phyloP scores from a whole-genome alignment of 1,284 basidiomycete genomes.

The Pseudozyma pruni region DNA sequence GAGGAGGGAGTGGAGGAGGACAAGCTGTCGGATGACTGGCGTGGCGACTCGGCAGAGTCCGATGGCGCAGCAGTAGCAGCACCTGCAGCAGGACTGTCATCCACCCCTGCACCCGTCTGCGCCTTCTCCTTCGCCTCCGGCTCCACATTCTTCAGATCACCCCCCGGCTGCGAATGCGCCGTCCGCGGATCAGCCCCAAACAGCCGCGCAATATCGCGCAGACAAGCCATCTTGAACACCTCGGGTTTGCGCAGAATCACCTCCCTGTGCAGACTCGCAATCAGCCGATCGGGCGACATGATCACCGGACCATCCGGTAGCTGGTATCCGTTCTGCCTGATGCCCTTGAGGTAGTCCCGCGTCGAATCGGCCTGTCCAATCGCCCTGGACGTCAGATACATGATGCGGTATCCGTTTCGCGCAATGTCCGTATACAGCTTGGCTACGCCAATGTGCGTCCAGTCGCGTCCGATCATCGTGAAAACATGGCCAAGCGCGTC shows the following conservation, averaged over 20 bases:
- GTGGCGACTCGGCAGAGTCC: too few species aligned
- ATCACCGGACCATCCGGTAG: slow-evolving; percentile 98
- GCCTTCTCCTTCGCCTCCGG: slow-evolving; percentile 13
- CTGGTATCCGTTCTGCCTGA: slow-evolving; percentile 94
- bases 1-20: slow-evolving; percentile 12
- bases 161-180: slow-evolving; percentile 21
- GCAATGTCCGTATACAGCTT: slow-evolving; percentile 96
- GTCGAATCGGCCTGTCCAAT: slow-evolving; percentile 99
- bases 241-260: slow-evolving; percentile 84
- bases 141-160: slow-evolving; percentile 13
- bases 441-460: slow-evolving; percentile 97
- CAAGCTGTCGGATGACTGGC: slow-evolving; percentile 5
- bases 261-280: slow-evolving; percentile 87
- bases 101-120: slow-evolving; percentile 5
- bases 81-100: slow-evolving; percentile 16
- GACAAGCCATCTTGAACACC: slow-evolving; percentile 99
- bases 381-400: slow-evolving; percentile 96
- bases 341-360: slow-evolving; percentile 90
- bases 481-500: slow-evolving; percentile 97
- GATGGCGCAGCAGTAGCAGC: slow-evolving; percentile 31
- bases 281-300: slow-evolving; percentile 96
- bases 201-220: slow-evolving; percentile 92
- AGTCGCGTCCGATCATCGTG: slow-evolving; percentile 98
- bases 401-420: slow-evolving; percentile 96
- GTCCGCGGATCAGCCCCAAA: slow-evolving; percentile 75